Base-by-base conservation (phyloP, 2,329 filamentous ascomycete genomes). In the Aspergillus tamarii region DNA sequence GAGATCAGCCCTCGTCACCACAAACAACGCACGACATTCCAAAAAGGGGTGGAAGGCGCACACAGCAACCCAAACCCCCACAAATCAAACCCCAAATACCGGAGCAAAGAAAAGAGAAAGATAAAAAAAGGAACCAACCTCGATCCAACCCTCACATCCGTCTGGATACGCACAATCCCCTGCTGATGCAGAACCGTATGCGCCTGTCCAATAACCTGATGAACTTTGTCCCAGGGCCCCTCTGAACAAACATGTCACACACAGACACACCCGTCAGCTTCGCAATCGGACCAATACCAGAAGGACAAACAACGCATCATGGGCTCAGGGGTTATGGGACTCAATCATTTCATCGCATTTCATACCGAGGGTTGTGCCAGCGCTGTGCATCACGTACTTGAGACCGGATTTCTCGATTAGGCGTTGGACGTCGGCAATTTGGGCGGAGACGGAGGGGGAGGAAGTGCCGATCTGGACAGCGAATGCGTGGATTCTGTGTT, bases 341-440 rank as follows among this genome's bases (percentile, higher is more conserved):
- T n/a, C 39, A 41, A 41, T 41, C 8, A 9, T 19, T n/a, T 12
- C 12, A 16, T 36, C 34, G 11, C 14, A 16, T 36, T 36, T 83
- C 89, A 63, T 82, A 95, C 93, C 93, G 61, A 98, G 87, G 0
- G 94, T 98, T 0, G 94, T 97, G 14, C 94, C 95, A 2, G 93
- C 94, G 30, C 92, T 94, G 80, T 98, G 94, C 92, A 98, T 95
- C 54, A 86, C 89, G 76, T 94, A 94, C 67, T 88, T 89, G 66
- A 98, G 78, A 2, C 93, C 93, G 70, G 91, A 95, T 60, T 87
- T 88, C 78, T 91, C 88, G 72, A 99, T 85, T 41, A 98, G 84
- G 62, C 89, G 88, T 81, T 98, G 94, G 43, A 98, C 93, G 67
- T 91, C 89, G 39, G 94, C 94, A 34, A 99, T 89, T 76, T 98